These are phyloP conservation scores for Uromyces viciae-fabae DNA, from an alignment of 1,284 basidiomycete genomes.

Conservation along the genomic window DNA sequence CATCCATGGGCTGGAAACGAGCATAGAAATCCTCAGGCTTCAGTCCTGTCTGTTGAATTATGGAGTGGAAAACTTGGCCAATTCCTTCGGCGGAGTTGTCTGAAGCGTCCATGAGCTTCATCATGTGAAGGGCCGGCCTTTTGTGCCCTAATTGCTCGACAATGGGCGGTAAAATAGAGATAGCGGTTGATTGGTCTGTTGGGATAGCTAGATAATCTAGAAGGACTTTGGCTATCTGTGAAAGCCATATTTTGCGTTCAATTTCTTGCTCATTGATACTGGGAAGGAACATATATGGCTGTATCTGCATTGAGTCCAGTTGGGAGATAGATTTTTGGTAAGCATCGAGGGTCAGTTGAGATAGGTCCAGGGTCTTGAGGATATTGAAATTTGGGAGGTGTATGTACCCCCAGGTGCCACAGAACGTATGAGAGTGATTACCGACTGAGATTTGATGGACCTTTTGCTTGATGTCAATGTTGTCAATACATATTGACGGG, in stretches of 20 bases:
- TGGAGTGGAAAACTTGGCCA: constrained; percentile 13
- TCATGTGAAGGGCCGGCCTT: neutral
- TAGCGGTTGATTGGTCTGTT: neutral
- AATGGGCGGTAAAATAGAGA: neutral
- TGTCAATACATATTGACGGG: neutral
- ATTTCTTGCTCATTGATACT: neutral
- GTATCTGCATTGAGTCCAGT: neutral
- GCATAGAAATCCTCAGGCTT: neutral
- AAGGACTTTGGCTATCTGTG: constrained; percentile 3
- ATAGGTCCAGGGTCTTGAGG: neutral
- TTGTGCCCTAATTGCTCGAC: neutral
- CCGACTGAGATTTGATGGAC: neutral
- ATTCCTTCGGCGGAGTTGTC: constrained; percentile 28
- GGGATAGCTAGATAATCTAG: neutral
- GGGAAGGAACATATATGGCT: constrained; percentile 7
- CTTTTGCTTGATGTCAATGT: constrained; percentile 1
- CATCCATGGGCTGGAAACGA: constrained; percentile 12
- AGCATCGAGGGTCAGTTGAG: neutral
- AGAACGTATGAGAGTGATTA: neutral
- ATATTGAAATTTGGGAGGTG: neutral
- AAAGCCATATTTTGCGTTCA: neutral
- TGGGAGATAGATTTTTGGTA: neutral
- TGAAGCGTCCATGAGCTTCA: constrained; percentile 21
- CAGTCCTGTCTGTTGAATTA: neutral
- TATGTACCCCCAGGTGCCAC: neutral